phyloP scores from a whole-genome alignment of 768 basidiomycete species.

The Lactarius hengduanensis region DNA sequence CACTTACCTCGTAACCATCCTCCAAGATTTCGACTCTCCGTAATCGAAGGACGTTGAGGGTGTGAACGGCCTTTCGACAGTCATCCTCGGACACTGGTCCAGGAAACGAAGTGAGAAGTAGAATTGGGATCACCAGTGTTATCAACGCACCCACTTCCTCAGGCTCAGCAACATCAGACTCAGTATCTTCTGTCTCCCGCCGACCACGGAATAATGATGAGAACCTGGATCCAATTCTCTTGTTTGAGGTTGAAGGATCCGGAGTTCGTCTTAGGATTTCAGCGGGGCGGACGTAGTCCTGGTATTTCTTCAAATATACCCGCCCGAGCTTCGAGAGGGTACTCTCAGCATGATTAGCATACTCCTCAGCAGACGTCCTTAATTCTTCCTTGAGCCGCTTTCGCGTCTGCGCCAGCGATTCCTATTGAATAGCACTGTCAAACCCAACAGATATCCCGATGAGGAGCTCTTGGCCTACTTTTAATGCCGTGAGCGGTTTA shows the following conservation, averaged over 20 bases:
- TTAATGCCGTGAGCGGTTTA: constrained; percentile 61
- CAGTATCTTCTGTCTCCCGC: constrained; percentile 21
- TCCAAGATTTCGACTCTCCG: constrained; percentile 79
- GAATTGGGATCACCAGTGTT: background rate
- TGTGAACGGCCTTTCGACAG: constrained; percentile 85
- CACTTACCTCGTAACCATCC: constrained; percentile 70
- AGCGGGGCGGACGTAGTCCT: constrained; percentile 52
- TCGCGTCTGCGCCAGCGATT: constrained; percentile 85
- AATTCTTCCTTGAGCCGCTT: constrained; percentile 90
- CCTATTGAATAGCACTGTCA: constrained; percentile 44
- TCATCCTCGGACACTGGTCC: constrained; percentile 65
- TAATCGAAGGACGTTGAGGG: constrained; percentile 87
- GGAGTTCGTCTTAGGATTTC: constrained; percentile 46
- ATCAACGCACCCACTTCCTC: constrained; percentile 78
- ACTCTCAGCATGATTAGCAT: constrained; percentile 78
- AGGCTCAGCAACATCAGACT: constrained; percentile 71
- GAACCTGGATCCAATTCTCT: background rate
- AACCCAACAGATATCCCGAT: background rate
- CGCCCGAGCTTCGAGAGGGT: constrained; percentile 79
- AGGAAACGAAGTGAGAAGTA: constrained; percentile 3
- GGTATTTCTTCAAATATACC: constrained; percentile 78
- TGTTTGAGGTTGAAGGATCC: background rate
- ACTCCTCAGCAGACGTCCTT: constrained; percentile 71
- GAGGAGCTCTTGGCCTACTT: constrained; percentile 43
- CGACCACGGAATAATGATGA: background rate